Percentiles rank a stretch among this genome's conserved stretches.
phyloP scores from a whole-genome alignment of 768 basidiomycete genomes.

The Pisolithus tinctorius region DNA sequence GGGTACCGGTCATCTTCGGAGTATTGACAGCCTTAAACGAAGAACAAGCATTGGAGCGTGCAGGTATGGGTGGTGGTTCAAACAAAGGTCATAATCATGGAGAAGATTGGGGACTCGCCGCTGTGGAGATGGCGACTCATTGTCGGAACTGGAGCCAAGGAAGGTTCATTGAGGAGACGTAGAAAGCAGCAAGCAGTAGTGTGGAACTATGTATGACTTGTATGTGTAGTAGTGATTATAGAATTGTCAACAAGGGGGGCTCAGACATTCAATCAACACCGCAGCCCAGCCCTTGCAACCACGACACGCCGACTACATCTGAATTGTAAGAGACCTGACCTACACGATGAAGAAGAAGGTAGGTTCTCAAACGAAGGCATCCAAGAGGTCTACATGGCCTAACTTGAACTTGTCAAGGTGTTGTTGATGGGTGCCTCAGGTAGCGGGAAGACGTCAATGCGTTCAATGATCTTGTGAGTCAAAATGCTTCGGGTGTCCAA shows the following conservation, averaged over 20 bases:
- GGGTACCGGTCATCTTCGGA: slow-evolving; percentile 93
- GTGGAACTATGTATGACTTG: not conserved
- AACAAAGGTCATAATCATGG: slow-evolving; percentile 93
- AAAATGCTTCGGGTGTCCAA: not conserved
- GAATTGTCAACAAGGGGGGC: not conserved
- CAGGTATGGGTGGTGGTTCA: slow-evolving; percentile 71
- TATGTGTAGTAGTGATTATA: not conserved
- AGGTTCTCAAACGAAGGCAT: not conserved
- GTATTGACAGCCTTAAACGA: slow-evolving; percentile 90
- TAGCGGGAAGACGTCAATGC: slow-evolving; percentile 96
- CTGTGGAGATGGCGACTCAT: slow-evolving; percentile 85
- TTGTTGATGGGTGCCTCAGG: slow-evolving; percentile 97
- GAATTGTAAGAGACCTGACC: no score
- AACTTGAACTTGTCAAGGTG: slow-evolving; percentile 45
- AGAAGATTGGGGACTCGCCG: slow-evolving; percentile 95
- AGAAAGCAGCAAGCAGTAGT: not conserved
- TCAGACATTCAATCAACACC: not conserved
- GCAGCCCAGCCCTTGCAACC: not conserved
- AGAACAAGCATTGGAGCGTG: slow-evolving; percentile 89
- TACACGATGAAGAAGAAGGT: slow-evolving; percentile 29
- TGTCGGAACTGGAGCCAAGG: slow-evolving; percentile 64
- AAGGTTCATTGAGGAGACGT: slow-evolving; percentile 34
- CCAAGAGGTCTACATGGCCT: not conserved
- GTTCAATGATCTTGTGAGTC: slow-evolving; percentile 95
- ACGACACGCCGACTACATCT: not conserved